Evolutionary conservation across 2,329 filamentous ascomycete genomes (phyloP).

Genomic region (Incumbomyces delicatus): DNA sequence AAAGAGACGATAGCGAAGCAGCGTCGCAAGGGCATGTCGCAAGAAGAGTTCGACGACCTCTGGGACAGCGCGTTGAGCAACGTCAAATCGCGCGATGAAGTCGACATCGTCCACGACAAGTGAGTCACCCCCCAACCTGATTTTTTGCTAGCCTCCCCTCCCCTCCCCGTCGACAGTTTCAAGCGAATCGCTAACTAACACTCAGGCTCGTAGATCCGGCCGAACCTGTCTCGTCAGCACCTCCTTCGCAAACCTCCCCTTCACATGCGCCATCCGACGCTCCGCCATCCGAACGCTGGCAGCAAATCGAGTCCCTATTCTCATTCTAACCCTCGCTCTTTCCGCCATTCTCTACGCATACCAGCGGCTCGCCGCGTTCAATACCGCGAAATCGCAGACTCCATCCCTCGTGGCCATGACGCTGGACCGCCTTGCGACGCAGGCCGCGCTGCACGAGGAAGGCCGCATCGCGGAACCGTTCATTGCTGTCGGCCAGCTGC

Average conservation of each 20-base stretch:
- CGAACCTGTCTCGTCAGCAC: constrained; percentile 64
- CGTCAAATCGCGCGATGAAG: constrained; percentile 48
- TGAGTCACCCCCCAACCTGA: constrained; percentile 36
- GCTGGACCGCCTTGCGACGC: constrained; percentile 68
- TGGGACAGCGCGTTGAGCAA: constrained; percentile 43
- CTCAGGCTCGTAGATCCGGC: constrained; percentile 35
- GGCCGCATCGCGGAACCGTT: constrained; percentile 62
- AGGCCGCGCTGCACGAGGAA: constrained; percentile 67
- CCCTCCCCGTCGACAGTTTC: background rate
- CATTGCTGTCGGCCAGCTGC: constrained; percentile 76
- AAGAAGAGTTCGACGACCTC: constrained; percentile 85
- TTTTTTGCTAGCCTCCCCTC: background rate
- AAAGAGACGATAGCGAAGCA: constrained; percentile 67
- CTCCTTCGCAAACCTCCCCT: constrained; percentile 83
- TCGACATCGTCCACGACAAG: constrained; percentile 47
- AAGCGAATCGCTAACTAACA: constrained; percentile 20
- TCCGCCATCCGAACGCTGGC: constrained; percentile 39
- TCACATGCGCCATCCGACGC: constrained; percentile 52
- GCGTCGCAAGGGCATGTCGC: constrained; percentile 71
- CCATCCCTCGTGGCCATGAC: constrained; percentile 77
- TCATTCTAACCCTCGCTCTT: constrained; percentile 36
- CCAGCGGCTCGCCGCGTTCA: constrained; percentile 51
- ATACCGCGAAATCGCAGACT: constrained; percentile 60
- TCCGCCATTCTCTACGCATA: constrained; percentile 53
- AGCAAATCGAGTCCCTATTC: constrained; percentile 43